Base-by-base conservation (phyloP, 805 yeast genomes). In the Starmerella etchellsii region DNA sequence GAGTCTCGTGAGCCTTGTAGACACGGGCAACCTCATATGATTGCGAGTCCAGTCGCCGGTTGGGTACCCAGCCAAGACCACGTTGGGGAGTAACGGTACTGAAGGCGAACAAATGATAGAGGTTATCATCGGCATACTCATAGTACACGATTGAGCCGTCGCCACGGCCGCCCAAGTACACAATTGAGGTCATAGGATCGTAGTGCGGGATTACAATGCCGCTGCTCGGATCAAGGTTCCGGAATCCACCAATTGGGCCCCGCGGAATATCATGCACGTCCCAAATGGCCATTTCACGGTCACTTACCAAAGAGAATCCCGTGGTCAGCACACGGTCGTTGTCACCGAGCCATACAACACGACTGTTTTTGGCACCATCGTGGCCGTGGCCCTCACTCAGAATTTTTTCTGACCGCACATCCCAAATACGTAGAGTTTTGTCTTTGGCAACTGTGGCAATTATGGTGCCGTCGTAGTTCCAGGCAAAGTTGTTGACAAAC, bases 241-340 rank as follows among this genome's bases (percentile, higher is more conserved):
- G 70, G 59, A 87, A 84, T 0, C 94, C 96, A 39, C 85, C 94
- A 49, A 91, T 73, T 34, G 95, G 85, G 26, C 97, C 97, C 36
- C 69, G 69, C 10, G 65, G 76, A 40, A 91, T 65, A 52, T 80
- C 73, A 26, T 70, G 67, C 18, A 85, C 69, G 54, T 91, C 85
- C 98, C 98, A 91, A 42, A 91, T 68, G 53, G 91, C 98, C 45
- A 88, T 67, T 64, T 91, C 97, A 59, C 99, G 83, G 57, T 91
- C 97, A 34, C 94, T 81, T 51, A 82, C 69, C 55, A 81, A 74
- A 22, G 94, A 83, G 60, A 91, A 91, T 1, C 99, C 99, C 8
- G 98, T 87, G 30, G 98, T 88, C 37, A 78, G 80, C 28, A 91
- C 64, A 52, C 96, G 72, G 55, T 87, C 80, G 34, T 79, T 65